These are phyloP conservation scores for Neofusicoccum sp. DNA, from an alignment of 2,329 filamentous ascomycete genomes.

Conservation along the genomic window DNA sequence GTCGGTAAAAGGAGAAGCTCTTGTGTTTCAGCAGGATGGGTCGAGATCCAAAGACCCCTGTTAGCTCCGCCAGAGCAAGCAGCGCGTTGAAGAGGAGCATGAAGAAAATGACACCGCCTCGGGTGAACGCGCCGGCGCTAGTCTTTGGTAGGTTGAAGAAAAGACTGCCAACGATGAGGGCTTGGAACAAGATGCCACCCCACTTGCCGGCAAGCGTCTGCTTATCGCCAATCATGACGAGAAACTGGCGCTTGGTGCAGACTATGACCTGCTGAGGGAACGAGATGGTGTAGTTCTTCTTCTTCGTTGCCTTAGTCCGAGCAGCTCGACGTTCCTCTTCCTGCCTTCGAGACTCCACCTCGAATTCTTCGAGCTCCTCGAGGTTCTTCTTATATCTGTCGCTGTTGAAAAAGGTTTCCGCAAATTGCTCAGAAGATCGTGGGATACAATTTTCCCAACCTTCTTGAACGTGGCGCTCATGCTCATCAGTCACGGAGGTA, in stretches of 20 bases:
- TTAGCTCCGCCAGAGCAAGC: constrained; percentile 63
- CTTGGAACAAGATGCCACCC: constrained; percentile 47
- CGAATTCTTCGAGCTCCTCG: constrained; percentile 44
- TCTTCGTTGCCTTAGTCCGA: constrained; percentile 40
- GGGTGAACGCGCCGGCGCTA: constrained; percentile 58
- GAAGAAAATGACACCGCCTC: constrained; percentile 65
- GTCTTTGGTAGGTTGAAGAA: constrained; percentile 59
- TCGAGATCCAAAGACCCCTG: constrained; percentile 62
- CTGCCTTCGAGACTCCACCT: constrained; percentile 35
- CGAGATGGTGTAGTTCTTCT: constrained; percentile 45
- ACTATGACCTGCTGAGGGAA: constrained; percentile 44
- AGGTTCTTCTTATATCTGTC: constrained; percentile 41
- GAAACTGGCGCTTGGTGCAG: constrained; percentile 46
- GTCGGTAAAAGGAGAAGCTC: constrained; percentile 69
- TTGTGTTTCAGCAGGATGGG: constrained; percentile 73
- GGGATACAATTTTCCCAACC: constrained; percentile 63
- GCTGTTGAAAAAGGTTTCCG: constrained; percentile 43
- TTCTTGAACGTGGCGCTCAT: constrained; percentile 59
- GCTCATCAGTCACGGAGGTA: constrained; percentile 67
- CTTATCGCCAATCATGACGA: constrained; percentile 58
- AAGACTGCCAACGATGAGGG: constrained; percentile 45
- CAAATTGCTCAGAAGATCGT: constrained; percentile 58
- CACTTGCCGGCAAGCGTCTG: constrained; percentile 56
- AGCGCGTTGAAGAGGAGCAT: constrained; percentile 65
- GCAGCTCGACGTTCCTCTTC: constrained; percentile 36